Conservation (phyloP, 176 grass and related monocot genomes). For the Puccinellia tenuiflora region DNA sequence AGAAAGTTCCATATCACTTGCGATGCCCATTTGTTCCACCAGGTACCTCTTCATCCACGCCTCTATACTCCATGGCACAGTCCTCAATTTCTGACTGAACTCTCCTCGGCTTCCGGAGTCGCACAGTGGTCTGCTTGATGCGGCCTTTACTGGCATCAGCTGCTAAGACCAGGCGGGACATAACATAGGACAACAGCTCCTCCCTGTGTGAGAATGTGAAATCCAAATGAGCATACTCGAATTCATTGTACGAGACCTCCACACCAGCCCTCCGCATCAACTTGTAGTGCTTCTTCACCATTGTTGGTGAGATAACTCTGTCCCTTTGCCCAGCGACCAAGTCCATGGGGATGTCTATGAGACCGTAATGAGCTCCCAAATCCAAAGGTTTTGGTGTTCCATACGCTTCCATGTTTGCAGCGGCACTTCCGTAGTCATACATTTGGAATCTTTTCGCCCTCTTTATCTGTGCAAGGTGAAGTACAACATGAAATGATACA, state of each 20-base stretch:
- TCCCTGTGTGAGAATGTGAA: constrained; percentile 95
- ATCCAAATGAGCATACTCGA: constrained; percentile 97
- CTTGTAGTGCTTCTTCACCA: constrained; percentile 91
- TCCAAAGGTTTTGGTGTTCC: constrained; percentile 82
- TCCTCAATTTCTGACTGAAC: constrained; percentile 20
- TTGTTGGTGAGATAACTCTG: constrained; percentile 74
- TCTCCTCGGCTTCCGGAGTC: constrained; percentile 47
- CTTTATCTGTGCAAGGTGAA: constrained; percentile 94
- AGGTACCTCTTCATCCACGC: background rate
- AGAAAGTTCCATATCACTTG: background rate
- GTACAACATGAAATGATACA: constrained; percentile 79
- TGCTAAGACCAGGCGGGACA: constrained; percentile 56
- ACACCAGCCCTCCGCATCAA: constrained; percentile 67
- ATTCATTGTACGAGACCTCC: constrained; percentile 85
- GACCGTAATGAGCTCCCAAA: constrained; percentile 59
- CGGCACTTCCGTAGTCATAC: constrained; percentile 81
- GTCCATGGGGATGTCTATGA: constrained; percentile 82
- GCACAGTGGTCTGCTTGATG: constrained; percentile 33
- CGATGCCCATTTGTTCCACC: background rate
- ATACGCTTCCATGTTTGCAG: constrained; percentile 71
- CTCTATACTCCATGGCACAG: background rate
- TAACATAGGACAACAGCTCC: constrained; percentile 90
- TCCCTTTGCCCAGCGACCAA: constrained; percentile 80
- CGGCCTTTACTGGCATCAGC: constrained; percentile 31
- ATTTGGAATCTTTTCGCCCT: constrained; percentile 72